Evolutionary conservation across 345 rosid species (phyloP), one percentile per base, ranked within the genome.

Genomic region (Aquilaria sinensis): DNA sequence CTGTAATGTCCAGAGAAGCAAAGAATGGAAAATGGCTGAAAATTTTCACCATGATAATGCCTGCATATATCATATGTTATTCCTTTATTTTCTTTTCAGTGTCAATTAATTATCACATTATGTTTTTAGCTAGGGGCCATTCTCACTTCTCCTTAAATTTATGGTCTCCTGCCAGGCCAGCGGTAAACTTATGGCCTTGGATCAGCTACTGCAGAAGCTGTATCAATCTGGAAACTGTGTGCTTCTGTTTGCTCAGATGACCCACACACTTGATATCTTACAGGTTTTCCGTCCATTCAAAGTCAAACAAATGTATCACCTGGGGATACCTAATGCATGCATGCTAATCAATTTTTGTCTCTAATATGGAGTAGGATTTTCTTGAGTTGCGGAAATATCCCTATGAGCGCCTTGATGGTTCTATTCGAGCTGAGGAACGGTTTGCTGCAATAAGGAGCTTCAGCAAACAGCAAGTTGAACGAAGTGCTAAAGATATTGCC

Each of bases 391-490:
- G 89, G 37, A 81, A 65, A 37, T 89, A 89, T 75, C 80, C 96
- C 13, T 92, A 92, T 65, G 95, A 92, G 83, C 92, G 95, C 56
- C 98, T 92, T 76, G 98, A 92, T 82, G 98, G 98, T 65, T 89
- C 98, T 33, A 74, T 92, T 60, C 87, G 94, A 57, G 98, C 96
- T 67, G 94, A 88, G 74, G 98, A 92, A 72, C 85, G 98, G 13
- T 92, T 92, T 81, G 94, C 90, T 71, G 92, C 92, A 12, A 92
- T 92, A 67, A 83, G 90, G 75, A 82, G 84, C 75, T 92, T 92
- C 69, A 86, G 94, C 62, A 55, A 50, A 29, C 76, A 63, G 67
- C 61, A 70, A 70, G 58, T 61, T 13, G 68, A 71, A 73, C 76
- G 75, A 41, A 63, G 61, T 66, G 71, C 76, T 45, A 71, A 71